Percentiles rank a stretch among this genome's conserved stretches.
Evolutionary conservation across 163 green algal species (phyloP).

Genomic region (Scenedesmus sp.): DNA sequence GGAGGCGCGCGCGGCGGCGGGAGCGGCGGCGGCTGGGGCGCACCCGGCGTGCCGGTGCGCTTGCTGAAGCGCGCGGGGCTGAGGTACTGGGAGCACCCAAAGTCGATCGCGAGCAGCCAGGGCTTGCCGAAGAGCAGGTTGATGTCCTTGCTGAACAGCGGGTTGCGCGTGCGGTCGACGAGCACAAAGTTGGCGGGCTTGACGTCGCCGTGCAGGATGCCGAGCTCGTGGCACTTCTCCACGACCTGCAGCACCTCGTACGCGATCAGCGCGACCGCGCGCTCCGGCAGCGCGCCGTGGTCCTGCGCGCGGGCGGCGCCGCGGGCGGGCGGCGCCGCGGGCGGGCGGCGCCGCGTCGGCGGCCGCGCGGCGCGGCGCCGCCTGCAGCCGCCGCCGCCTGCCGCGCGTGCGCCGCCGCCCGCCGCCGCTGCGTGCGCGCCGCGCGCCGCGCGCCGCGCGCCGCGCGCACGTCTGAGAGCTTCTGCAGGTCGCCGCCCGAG

Average conservation of each 20-base stretch:
- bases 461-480: constrained; percentile 60
- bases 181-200: constrained; percentile 82
- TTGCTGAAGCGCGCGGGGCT: constrained; percentile 49
- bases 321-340: too few species aligned
- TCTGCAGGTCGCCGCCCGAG: constrained; percentile 73
- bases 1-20: not conserved
- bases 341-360: too few species aligned
- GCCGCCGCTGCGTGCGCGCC: too few species aligned
- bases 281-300: constrained; percentile 63
- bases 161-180: constrained; percentile 24
- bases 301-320: constrained; percentile 37
- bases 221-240: constrained; percentile 65
- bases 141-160: constrained; percentile 43
- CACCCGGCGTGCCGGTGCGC: constrained; percentile 69
- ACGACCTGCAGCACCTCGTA: constrained; percentile 70
- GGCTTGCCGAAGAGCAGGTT: constrained; percentile 43
- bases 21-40: not conserved
- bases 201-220: constrained; percentile 69
- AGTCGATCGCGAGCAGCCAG: constrained; percentile 82
- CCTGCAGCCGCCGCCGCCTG: not conserved
- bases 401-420: not conserved
- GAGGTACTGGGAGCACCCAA: constrained; percentile 79
- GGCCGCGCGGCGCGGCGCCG: too few species aligned
- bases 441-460: not conserved
- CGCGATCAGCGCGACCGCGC: constrained; percentile 59